Conservation (phyloP, 495 filamentous ascomycete species). For the Bombardia bombarda region DNA sequence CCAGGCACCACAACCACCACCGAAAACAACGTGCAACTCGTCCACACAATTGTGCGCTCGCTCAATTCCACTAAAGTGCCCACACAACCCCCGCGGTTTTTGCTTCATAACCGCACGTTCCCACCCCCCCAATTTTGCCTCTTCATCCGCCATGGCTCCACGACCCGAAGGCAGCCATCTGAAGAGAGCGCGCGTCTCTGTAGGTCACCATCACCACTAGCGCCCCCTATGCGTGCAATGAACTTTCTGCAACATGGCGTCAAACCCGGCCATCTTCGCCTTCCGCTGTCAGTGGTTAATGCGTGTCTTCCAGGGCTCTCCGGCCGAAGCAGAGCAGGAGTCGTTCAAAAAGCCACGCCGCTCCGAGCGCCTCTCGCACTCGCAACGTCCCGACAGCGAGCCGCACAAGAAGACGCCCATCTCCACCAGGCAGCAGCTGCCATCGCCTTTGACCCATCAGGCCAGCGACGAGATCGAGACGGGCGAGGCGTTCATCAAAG, state of each 20-base stretch:
- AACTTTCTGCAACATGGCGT: conserved; percentile 7
- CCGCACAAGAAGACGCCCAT: conserved; percentile 50
- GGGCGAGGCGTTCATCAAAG: conserved; percentile 47
- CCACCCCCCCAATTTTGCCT: conserved; percentile 10
- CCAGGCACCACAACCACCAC: too few relatives aligned
- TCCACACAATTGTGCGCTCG: too few relatives aligned
- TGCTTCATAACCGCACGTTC: conserved; percentile 1
- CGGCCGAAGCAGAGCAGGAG: conserved; percentile 34
- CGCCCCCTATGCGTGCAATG: too few relatives aligned
- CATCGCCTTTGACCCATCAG: conserved; percentile 71
- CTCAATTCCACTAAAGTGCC: too few relatives aligned
- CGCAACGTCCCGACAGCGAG: conserved; percentile 33
- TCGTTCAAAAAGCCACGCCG: conserved; percentile 60
- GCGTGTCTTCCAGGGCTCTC: conserved; percentile 32
- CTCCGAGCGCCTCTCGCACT: conserved; percentile 48
- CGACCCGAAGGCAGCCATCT: conserved; percentile 47
- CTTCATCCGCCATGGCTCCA: conserved; percentile 38
- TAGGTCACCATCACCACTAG: too few relatives aligned
- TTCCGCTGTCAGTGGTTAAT: conserved; percentile 16
- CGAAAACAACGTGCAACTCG: too few relatives aligned
- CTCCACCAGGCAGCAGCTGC: conserved; percentile 58
- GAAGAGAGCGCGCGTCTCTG: conserved; percentile 42
- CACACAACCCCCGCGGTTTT: too few relatives aligned
- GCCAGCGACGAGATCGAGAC: conserved; percentile 49
- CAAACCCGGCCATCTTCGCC: conserved; percentile 8